Evolutionary conservation across 176 grass and related monocot species (phyloP), one percentile per base, ranked within the genome.

Genomic region (Carex littledalei): DNA sequence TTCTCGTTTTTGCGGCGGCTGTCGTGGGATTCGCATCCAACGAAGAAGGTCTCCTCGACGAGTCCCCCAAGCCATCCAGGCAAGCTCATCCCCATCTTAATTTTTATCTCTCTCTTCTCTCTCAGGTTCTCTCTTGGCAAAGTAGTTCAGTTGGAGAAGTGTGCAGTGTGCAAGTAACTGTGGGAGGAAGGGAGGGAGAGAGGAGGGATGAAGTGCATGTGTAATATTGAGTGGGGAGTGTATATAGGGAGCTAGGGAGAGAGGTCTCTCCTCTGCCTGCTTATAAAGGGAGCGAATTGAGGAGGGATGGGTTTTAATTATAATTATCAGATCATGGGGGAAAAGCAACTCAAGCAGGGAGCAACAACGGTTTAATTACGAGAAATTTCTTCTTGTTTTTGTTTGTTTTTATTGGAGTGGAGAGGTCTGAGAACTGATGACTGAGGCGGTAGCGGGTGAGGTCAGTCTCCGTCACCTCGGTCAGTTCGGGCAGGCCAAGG

Each of bases 11-110:
- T 97, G 89, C 91, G 90, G 34, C 71, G 79, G 84, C 52, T 80
- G 88, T 94, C 86, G 81, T 97, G 94, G 47, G 80, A 67, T 8
- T 84, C 81, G 84, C 94, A 97, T 14, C 70, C 89, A n/a, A 85
- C 91, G 81, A 97, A 97, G 94, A 94, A 97, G 81, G 22, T 91
- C 91, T 94, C 94, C 88, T 91, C 89, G 67, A 97, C 91, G 1
- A 94, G 81, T 1, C 84, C 88, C 0, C 84, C 84, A 6, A 97
- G 66, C 94, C 94, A 97, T 43, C 87, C 89, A 1, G 94, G 82
- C 86, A 83, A 9, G 18, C 76, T 89, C 94, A 94, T 92, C 74
- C 67, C 90, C 90, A 85, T 88, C 17, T 54, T 10, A 50, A 50
- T 50, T 50, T 6, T 15, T 8, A 5, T 43, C 39, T 43, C 35